These are phyloP conservation scores for Aspergillus sp. DNA, from an alignment of 2,329 filamentous ascomycete genomes.

Conservation along the genomic window DNA sequence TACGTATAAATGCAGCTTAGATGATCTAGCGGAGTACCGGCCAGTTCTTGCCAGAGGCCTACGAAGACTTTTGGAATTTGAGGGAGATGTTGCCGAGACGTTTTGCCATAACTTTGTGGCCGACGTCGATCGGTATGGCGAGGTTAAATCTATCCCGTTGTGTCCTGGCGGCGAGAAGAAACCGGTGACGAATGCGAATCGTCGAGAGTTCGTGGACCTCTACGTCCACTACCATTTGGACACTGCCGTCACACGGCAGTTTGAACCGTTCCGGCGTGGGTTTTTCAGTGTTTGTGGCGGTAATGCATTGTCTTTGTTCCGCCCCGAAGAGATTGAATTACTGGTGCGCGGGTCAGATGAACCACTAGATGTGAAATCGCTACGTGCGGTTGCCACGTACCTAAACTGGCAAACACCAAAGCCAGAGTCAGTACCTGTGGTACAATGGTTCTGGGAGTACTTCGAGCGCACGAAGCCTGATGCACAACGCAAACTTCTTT, in stretches of 20 bases:
- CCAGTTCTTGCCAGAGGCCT: conserved; percentile 75
- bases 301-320: conserved; percentile 82
- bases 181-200: conserved; percentile 79
- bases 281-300: conserved; percentile 91
- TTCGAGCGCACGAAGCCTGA: conserved; percentile 65
- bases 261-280: conserved; percentile 89
- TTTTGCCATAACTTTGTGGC: conserved; percentile 83
- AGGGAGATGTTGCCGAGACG: conserved; percentile 76
- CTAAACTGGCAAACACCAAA: conserved; percentile 68
- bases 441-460: conserved; percentile 86
- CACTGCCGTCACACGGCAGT: conserved; percentile 74
- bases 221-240: conserved; percentile 82
- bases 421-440: conserved; percentile 62
- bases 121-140: conserved; percentile 75
- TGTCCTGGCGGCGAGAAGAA: conserved; percentile 71
- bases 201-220: conserved; percentile 80
- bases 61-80: conserved; percentile 73
- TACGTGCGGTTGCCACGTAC: conserved; percentile 76
- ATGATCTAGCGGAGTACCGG: conserved; percentile 80
- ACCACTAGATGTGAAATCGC: conserved; percentile 71
- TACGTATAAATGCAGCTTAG: conserved; percentile 70
- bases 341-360: conserved; percentile 84
- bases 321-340: conserved; percentile 88
- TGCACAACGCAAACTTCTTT: conserved; percentile 75
- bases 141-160: conserved; percentile 65